A percentile compares a stretch with the other conserved stretches of the same genome.
Evolutionary conservation across 768 basidiomycete species (phyloP).

Genomic region (Phylloporus sp.): DNA sequence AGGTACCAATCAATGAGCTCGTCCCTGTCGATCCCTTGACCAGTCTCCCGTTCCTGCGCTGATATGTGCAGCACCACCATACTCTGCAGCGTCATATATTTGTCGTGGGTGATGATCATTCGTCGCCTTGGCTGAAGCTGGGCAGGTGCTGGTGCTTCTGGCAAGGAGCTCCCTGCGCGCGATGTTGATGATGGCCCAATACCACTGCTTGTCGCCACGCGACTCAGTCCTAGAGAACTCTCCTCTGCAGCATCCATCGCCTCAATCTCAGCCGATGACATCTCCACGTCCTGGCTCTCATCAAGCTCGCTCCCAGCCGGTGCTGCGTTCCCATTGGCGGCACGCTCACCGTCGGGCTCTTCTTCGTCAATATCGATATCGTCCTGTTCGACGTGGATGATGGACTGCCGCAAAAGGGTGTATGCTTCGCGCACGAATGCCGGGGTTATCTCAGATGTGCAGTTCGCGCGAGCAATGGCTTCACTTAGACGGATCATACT

Average conservation of each 20-base stretch:
- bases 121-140: conserved; percentile 59
- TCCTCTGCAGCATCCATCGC: conserved; percentile 49
- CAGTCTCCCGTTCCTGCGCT: conserved; percentile 70
- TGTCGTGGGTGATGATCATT: conserved; percentile 94
- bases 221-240: conserved; percentile 40
- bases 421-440: conserved; percentile 95
- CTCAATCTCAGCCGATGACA: conserved; percentile 59
- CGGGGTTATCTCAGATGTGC: conserved; percentile 93
- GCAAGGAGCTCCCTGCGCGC: conserved; percentile 24
- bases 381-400: conserved; percentile 99
- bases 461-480: conserved; percentile 96
- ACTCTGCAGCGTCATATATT: conserved; percentile 86
- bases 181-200: conserved; percentile 32
- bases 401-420: conserved; percentile 89
- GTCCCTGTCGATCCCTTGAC: conserved; percentile 78
- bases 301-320: conserved; percentile 38
- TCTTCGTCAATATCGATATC: conserved; percentile 98
- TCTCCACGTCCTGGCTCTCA: conserved; percentile 59
- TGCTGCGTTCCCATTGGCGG: conserved; percentile 32
- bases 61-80: conserved; percentile 81
- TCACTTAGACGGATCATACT: conserved; percentile 98
- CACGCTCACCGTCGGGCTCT: conserved; percentile 58
- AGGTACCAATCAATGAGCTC: conserved; percentile 97
- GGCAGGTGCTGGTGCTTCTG: conserved; percentile 32
- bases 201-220: conserved; percentile 35